phyloP scores from a whole-genome alignment of 148 eudicot genomes.

The Rhododendron molle region DNA sequence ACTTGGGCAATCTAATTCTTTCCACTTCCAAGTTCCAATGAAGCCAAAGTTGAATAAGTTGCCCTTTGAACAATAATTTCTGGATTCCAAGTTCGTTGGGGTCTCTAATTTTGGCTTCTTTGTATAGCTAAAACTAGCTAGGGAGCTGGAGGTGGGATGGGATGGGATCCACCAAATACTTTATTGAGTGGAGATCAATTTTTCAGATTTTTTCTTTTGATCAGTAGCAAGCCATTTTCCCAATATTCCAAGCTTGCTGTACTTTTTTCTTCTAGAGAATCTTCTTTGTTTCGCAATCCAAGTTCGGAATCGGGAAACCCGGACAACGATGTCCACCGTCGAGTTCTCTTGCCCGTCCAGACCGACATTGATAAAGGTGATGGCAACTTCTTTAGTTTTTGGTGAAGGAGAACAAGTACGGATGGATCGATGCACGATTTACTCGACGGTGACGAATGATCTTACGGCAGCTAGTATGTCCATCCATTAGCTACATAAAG shows the following conservation, averaged over 20 bases:
- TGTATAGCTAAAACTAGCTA: not conserved
- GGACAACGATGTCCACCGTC: not conserved
- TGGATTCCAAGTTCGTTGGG: constrained; percentile 12
- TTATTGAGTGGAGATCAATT: not conserved
- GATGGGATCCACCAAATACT: not conserved
- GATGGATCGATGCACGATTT: not conserved
- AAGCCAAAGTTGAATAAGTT: not conserved
- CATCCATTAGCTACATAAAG: not conserved
- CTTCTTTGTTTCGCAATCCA: not conserved
- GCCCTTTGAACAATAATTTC: too few relatives aligned
- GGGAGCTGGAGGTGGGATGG: not conserved
- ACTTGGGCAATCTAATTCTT: constrained; percentile 6
- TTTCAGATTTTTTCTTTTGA: not conserved
- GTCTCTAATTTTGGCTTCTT: not conserved
- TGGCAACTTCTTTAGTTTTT: not conserved
- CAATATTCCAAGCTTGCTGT: not conserved
- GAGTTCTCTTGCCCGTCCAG: not conserved
- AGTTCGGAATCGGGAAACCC: not conserved
- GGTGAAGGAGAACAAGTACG: not conserved
- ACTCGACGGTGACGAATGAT: not conserved
- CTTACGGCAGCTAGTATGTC: not conserved
- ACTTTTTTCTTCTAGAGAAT: not conserved
- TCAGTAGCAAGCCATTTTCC: not conserved
- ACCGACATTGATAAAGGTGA: constrained; percentile 7
- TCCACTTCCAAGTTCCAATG: not conserved